Evolutionary conservation across 2,329 filamentous ascomycete genomes (phyloP), one percentile per base, ranked within the genome.

Genomic region (Ceratocystis destructans): DNA sequence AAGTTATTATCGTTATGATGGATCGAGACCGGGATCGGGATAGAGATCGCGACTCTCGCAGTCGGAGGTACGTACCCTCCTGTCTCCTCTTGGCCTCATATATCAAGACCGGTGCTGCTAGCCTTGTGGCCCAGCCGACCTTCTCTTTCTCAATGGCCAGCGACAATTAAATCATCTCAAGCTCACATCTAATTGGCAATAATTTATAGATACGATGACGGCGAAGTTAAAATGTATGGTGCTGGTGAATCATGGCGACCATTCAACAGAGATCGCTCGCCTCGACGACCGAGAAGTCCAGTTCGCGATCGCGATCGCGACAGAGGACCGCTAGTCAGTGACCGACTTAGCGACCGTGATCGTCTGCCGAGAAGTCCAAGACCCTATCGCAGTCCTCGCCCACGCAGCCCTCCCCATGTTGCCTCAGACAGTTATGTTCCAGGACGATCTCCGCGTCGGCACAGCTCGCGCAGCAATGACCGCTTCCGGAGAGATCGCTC

Each of bases 241-340:
- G 83, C 83, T 12, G 82, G 82, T 67, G 82, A 85, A 73, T 84
- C 82, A 46, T 85, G 83, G 77, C 77, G 82, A 68, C 82, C 82
- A 10, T 84, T 81, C 67, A 83, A 82, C 63, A 74, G 79, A 65
- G 76, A 75, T 67, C 74, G 79, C 66, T 81, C 79, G 33, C 71
- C 71, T 17, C 70, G 73, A 59, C 71, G 73, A 67, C 68, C 70
- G 22, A 72, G 74, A 65, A 76, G 74, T 68, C 74, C 74, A 10
- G 25, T 33, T 41, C 66, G 55, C 46, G 46, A 44, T 31, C 66
- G 62, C n/a, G 37, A 41, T 5, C 37, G 37, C 12, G 37, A 53
- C 15, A 53, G 48, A 53, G 48, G 4, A 53, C 25, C 55, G 1
- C 20, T 31, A n/a, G 6, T 45, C 5, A 46, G 62, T n/a, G 62